These are phyloP conservation scores for Zopfia rhizophila DNA, from an alignment of 2,329 filamentous ascomycete genomes.

Conservation along the genomic window DNA sequence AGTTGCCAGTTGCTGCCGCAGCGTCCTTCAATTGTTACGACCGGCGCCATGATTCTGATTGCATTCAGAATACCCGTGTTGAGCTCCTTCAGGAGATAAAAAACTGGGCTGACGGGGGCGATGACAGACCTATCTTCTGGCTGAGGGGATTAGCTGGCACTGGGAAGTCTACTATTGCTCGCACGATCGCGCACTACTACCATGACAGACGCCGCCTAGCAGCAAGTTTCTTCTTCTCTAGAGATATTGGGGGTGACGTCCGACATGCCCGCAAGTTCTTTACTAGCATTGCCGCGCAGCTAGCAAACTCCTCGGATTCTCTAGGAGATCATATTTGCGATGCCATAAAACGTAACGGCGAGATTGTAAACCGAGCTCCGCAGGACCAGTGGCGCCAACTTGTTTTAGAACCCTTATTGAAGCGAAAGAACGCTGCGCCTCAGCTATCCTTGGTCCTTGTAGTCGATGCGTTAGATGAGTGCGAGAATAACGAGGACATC, in stretches of 20 bases:
- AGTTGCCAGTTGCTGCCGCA: too few relatives aligned
- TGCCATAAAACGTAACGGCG: not conserved
- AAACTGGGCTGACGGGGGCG: too few relatives aligned
- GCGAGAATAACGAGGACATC: conserved; percentile 8
- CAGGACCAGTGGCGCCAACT: conserved; percentile 11
- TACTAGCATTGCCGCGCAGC: conserved; percentile 4
- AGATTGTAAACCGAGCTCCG: not conserved
- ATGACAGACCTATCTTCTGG: too few relatives aligned
- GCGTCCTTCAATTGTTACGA: too few relatives aligned
- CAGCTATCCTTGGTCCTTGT: conserved; percentile 3
- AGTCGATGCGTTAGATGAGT: conserved; percentile 19
- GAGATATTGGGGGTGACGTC: conserved; percentile 2
- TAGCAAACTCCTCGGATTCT: too few relatives aligned
- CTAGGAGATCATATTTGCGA: not conserved
- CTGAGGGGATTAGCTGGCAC: too few relatives aligned
- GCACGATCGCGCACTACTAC: too few relatives aligned
- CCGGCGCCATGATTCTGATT: too few relatives aligned
- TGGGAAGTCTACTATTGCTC: too few relatives aligned
- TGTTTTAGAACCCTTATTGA: conserved; percentile 4
- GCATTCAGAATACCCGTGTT: too few relatives aligned
- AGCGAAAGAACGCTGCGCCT: not conserved
- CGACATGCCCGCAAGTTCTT: not conserved
- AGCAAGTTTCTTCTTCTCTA: conserved; percentile 14
- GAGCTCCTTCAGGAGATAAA: too few relatives aligned
- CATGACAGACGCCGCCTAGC: too few relatives aligned